Evolutionary conservation across 257 asterid genomes (phyloP), one percentile per base, ranked within the genome.

Genomic region (Gentiana macrophylla): DNA sequence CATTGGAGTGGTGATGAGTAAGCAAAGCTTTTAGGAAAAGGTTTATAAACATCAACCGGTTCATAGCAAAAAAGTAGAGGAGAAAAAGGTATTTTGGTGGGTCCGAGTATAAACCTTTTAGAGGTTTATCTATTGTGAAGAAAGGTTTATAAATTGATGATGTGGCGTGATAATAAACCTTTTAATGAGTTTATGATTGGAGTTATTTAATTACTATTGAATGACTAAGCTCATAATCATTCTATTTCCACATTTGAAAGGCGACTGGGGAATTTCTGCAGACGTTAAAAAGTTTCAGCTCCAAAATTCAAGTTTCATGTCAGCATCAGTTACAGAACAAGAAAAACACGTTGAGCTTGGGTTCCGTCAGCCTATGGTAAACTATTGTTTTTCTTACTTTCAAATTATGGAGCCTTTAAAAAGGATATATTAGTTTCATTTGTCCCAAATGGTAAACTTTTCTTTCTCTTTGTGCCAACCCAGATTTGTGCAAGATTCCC

Each of bases 401-500:
- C 13, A 32, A 6, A 10, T 60, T 55, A 1, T 1, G 47, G 57
- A 13, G 41, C 12, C 53, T 8, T 41, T 51, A 9, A 8, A 38
- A 24, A 37, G 6, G 8, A 1, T 32, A 7, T 5, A 33, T 12
- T 5, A 32, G 52, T 37, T 24, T 51, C 24, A 45, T 32, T 6
- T 52, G 32, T 34, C 55, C 57, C 35, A 49, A 35, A 32, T 37
- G 3, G 35, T 37, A 47, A 38, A 3, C 46, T 8, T 56, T 64
- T 41, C 49, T 34, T 60, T 59, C 33, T 41, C 15, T 33, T 38
- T 47, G 52, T 36, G 59, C 51, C 62, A 41, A 11, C 56, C 57
- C 51, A 83, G 90, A 65, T 86, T 64, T 79, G 70, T 68, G 72
- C 68, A 7, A 81, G 79, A 49, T 65, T 73, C 68, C 80, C 91